A percentile compares a stretch with the other conserved stretches of the same genome.
Conservation (phyloP, 2,329 filamentous ascomycete genomes). For the Fusarium sororula region DNA sequence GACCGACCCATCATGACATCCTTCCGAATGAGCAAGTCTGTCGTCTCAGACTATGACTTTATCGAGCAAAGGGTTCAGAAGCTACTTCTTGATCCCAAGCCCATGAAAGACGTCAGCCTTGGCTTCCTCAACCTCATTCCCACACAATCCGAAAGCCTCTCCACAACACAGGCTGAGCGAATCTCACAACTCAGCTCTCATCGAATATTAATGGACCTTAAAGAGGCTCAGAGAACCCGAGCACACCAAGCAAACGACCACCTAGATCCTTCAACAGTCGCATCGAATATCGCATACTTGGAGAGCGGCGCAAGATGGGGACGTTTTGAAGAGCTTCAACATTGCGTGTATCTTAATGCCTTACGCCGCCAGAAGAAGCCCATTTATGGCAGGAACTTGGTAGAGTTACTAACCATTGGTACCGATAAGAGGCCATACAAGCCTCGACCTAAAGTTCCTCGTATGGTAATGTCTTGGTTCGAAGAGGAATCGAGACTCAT, state of each 20-base stretch:
- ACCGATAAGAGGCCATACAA: constrained; percentile 66
- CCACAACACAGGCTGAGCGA: constrained; percentile 61
- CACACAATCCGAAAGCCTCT: constrained; percentile 73
- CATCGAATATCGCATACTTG: constrained; percentile 75
- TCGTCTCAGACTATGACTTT: constrained; percentile 76
- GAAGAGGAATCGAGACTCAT: constrained; percentile 73
- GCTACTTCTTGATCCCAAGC: constrained; percentile 68
- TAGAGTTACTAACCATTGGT: constrained; percentile 76
- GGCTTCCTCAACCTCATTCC: constrained; percentile 84
- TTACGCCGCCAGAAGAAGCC: constrained; percentile 82
- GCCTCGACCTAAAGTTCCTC: constrained; percentile 67
- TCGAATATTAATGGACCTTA: constrained; percentile 72
- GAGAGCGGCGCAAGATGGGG: constrained; percentile 76
- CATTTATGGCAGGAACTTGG: constrained; percentile 81
- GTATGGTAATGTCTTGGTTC: constrained; percentile 77
- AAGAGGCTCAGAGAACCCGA: constrained; percentile 73
- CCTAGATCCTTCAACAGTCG: constrained; percentile 73
- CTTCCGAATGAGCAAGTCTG: constrained; percentile 87
- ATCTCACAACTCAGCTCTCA: constrained; percentile 76
- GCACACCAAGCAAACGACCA: constrained; percentile 63
- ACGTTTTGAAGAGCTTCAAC: constrained; percentile 80
- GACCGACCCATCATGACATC: constrained; percentile 97
- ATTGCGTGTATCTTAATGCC: constrained; percentile 82
- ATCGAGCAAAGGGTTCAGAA: constrained; percentile 76
- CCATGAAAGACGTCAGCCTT: constrained; percentile 73